Conservation (phyloP, 192 early-diverging fungal species). For the Bifiguratus adelaidae region DNA sequence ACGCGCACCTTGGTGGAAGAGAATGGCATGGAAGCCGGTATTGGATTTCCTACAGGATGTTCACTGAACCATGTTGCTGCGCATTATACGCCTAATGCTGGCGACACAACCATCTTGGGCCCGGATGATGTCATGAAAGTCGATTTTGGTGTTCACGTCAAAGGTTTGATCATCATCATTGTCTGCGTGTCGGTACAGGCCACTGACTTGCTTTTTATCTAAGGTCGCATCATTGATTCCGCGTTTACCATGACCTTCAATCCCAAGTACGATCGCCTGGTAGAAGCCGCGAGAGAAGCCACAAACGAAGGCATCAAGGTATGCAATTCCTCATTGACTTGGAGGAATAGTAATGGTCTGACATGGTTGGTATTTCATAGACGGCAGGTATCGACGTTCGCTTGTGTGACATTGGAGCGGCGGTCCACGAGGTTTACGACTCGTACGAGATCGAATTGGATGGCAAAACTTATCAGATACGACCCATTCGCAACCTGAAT, state of each 20-base stretch:
- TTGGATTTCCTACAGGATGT: constrained; percentile 93
- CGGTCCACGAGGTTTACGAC: constrained; percentile 97
- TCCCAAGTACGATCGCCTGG: constrained; percentile 75
- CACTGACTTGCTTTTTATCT: background rate
- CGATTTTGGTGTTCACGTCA: constrained; percentile 92
- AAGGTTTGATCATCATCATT: constrained; percentile 40
- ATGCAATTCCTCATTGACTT: constrained; percentile 64
- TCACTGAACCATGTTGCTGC: constrained; percentile 94
- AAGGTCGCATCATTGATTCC: constrained; percentile 86
- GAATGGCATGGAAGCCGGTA: constrained; percentile 75
- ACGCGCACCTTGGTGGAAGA: constrained; percentile 81
- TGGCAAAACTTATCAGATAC: constrained; percentile 87
- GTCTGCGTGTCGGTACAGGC: background rate
- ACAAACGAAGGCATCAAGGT: constrained; percentile 91
- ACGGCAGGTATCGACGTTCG: constrained; percentile 97
- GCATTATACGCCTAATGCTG: constrained; percentile 96
- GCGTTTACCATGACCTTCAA: constrained; percentile 93
- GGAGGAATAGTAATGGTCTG: constrained; percentile 61
- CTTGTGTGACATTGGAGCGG: constrained; percentile 89
- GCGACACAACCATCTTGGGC: constrained; percentile 80
- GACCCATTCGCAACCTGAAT: constrained; percentile 91
- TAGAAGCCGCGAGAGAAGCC: constrained; percentile 85
- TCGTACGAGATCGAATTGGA: constrained; percentile 93
- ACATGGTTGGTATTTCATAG: constrained; percentile 46
- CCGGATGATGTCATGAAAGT: constrained; percentile 94